Conservation (phyloP, 768 basidiomycete species). For the Leccinum variicolor region DNA sequence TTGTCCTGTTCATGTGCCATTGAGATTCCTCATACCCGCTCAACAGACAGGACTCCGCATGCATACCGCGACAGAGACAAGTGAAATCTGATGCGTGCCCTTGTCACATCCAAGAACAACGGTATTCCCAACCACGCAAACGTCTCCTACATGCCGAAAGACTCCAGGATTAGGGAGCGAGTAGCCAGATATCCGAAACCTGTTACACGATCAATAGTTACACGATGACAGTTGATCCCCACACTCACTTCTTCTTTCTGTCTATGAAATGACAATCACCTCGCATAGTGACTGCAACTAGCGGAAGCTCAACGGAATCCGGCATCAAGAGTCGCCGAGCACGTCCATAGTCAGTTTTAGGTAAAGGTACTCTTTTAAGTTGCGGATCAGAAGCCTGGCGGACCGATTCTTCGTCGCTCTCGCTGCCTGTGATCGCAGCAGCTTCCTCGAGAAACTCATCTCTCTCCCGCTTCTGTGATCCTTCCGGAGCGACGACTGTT, state of each 20-base stretch:
- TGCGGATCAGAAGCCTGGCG: conserved; percentile 16
- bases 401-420: conserved; percentile 14
- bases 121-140: conserved; percentile 39
- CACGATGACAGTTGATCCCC: not conserved
- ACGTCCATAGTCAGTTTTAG: conserved; percentile 31
- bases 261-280: conserved; percentile 44
- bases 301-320: conserved; percentile 27
- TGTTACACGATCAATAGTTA: conserved; percentile 20
- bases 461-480: conserved; percentile 8
- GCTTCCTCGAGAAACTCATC: conserved; percentile 4
- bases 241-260: conserved; percentile 28
- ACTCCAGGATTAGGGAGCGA: conserved; percentile 37
- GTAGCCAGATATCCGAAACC: conserved; percentile 34
- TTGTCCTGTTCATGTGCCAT: conserved; percentile 27
- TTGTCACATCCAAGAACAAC: conserved; percentile 43
- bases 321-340: conserved; percentile 33
- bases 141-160: conserved; percentile 45
- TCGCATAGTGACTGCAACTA: conserved; percentile 45
- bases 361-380: conserved; percentile 30
- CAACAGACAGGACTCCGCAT: conserved; percentile 25
- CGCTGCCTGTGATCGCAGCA: conserved; percentile 12
- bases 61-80: conserved; percentile 35
- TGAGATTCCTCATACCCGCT: conserved; percentile 19
- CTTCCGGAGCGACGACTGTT: not conserved
- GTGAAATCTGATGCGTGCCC: conserved; percentile 41